A percentile compares a stretch with the other conserved stretches of the same genome.
These are phyloP conservation scores for Penicillium daleae DNA, from an alignment of 495 filamentous ascomycete genomes.

Conservation along the genomic window DNA sequence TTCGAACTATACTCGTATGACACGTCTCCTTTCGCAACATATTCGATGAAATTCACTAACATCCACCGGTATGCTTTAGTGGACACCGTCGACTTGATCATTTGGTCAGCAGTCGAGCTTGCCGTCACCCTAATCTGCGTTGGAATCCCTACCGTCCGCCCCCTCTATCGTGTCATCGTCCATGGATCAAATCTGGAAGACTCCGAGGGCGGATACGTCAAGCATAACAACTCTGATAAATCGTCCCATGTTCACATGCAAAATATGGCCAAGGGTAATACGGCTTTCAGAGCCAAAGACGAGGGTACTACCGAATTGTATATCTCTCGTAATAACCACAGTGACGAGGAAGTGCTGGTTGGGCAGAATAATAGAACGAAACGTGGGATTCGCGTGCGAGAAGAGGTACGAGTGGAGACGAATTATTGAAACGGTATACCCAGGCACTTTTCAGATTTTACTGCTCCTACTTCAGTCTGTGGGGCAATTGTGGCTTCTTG, in stretches of 20 bases:
- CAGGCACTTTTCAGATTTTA: background rate
- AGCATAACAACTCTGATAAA: conserved; percentile 8
- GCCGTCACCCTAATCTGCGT: conserved; percentile 29
- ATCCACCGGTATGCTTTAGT: conserved; percentile 5
- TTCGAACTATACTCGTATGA: conserved; percentile 26
- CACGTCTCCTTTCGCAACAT: background rate
- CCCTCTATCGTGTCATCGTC: conserved; percentile 23
- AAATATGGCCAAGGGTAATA: conserved; percentile 11
- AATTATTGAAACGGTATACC: background rate
- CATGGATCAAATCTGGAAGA: conserved; percentile 19
- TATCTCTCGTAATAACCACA: conserved; percentile 13
- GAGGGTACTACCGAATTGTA: conserved; percentile 17
- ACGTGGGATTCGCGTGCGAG: background rate
- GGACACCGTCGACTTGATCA: conserved; percentile 24
- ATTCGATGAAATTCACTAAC: background rate
- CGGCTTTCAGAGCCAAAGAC: conserved; percentile 8
- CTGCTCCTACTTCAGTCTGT: too few species aligned
- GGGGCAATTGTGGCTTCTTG: background rate
- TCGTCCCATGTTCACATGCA: conserved; percentile 14
- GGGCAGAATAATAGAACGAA: conserved; percentile 4
- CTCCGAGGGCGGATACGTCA: conserved; percentile 16
- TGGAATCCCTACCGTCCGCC: conserved; percentile 26
- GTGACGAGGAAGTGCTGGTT: conserved; percentile 21
- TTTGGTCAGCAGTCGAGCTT: conserved; percentile 29
- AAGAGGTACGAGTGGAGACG: background rate